Evolutionary conservation across 305 asterid species (phyloP).

Genomic region (Solanum hybrid): DNA sequence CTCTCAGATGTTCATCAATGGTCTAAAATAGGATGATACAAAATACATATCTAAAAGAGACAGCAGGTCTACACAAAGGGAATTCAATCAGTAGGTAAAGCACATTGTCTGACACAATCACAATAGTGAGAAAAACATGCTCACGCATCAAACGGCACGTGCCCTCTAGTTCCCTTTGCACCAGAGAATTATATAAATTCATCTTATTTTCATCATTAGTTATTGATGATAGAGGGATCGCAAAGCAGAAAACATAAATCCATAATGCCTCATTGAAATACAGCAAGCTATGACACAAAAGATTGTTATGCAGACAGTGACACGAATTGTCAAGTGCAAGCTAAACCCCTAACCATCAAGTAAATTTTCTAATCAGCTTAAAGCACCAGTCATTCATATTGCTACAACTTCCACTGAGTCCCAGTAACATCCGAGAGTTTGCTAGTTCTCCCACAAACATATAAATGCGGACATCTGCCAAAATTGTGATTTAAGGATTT

Average conservation of each 20-base stretch:
- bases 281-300: not conserved
- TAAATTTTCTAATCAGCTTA: not conserved
- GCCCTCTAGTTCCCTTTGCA: not conserved
- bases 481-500: not conserved
- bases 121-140: not conserved
- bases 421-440: not conserved
- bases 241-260: not conserved
- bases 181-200: not conserved
- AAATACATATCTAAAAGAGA: not conserved
- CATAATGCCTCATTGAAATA: not conserved
- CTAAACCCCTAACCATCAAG: not conserved
- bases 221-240: not conserved
- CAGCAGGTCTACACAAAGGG: not conserved
- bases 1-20: not conserved
- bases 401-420: not conserved
- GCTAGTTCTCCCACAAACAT: not conserved
- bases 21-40: not conserved
- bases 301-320: not conserved
- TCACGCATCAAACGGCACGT: not conserved
- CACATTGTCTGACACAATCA: not conserved
- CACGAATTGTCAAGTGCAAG: not conserved
- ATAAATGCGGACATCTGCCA: not conserved
- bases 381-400: not conserved
- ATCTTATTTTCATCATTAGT: not conserved
- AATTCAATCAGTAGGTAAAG: not conserved